Evolutionary conservation across 208 protist species (phyloP).

Genomic region (Crithidia sp.): DNA sequence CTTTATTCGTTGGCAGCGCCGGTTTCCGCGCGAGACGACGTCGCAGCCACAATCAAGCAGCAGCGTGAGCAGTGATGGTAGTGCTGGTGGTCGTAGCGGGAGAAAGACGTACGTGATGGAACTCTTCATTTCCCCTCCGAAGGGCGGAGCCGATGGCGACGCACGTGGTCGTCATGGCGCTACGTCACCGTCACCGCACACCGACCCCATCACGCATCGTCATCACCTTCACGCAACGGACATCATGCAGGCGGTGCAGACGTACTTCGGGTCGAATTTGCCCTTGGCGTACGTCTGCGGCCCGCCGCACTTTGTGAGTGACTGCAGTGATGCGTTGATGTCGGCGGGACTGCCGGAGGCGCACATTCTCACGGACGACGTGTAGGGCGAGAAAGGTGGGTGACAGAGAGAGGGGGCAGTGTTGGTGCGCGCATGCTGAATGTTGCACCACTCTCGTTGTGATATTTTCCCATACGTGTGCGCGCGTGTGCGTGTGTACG

Average conservation of each 20-base stretch:
- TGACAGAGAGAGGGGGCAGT: neutral
- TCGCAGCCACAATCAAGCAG: neutral
- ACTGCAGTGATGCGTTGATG: conserved; percentile 46
- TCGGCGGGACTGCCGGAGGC: conserved; percentile 55
- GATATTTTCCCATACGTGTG: too few relatives aligned
- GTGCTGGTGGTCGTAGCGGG: neutral
- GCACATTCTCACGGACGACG: conserved; percentile 70
- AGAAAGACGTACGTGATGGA: conserved; percentile 36
- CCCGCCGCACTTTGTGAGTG: conserved; percentile 52
- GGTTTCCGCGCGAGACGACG: conserved; percentile 7
- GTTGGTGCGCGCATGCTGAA: neutral
- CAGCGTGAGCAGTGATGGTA: neutral
- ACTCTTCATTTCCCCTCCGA: conserved; percentile 22
- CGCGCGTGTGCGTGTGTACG: too few relatives aligned
- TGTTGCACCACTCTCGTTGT: too few relatives aligned
- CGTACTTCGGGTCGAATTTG: conserved; percentile 42
- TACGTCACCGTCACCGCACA: neutral
- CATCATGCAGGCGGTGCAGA: conserved; percentile 36
- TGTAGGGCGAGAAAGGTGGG: conserved; percentile 2
- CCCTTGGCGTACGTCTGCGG: conserved; percentile 79
- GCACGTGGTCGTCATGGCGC: neutral
- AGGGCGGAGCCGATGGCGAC: neutral
- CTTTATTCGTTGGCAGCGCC: conserved; percentile 51
- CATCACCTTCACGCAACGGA: conserved; percentile 39
- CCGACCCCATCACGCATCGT: conserved; percentile 36